Evolutionary conservation across 495 filamentous ascomycete genomes (phyloP).

Genomic region (Evernia prunastri): DNA sequence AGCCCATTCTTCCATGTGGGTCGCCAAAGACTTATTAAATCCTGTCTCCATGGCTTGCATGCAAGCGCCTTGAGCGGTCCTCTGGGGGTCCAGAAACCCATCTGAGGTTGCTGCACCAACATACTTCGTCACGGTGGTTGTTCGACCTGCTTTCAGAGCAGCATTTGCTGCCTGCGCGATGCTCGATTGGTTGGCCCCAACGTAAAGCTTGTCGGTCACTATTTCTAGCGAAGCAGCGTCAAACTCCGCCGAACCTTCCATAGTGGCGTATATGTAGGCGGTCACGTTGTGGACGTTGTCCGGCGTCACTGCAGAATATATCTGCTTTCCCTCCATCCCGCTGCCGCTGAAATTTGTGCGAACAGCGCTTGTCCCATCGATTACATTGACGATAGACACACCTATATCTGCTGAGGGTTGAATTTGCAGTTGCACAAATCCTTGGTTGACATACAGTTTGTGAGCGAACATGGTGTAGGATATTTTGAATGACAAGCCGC

Average conservation of each 20-base stretch:
- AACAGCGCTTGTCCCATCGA: conserved; percentile 54
- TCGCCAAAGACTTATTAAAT: conserved; percentile 40
- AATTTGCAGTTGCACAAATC: conserved; percentile 53
- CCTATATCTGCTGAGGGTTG: conserved; percentile 41
- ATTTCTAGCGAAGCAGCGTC: conserved; percentile 42
- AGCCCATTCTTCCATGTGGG: conserved; percentile 52
- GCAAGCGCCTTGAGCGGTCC: conserved; percentile 44
- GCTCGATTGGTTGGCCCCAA: conserved; percentile 51
- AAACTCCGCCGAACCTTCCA: conserved; percentile 40
- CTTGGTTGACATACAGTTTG: conserved; percentile 57
- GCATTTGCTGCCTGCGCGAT: conserved; percentile 52
- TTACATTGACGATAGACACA: conserved; percentile 50
- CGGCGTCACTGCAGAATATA: conserved; percentile 54
- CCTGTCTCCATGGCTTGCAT: conserved; percentile 39
- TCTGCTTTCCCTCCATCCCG: conserved; percentile 41
- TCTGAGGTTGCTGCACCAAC: conserved; percentile 57
- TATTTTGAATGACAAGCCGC: conserved; percentile 44
- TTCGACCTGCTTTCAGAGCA: conserved; percentile 42
- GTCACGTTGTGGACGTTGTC: conserved; percentile 49
- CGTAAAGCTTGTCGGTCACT: conserved; percentile 41
- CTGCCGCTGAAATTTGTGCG: conserved; percentile 51
- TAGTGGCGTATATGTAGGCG: conserved; percentile 50
- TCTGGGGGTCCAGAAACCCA: conserved; percentile 49
- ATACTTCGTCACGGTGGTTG: conserved; percentile 50
- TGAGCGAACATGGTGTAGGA: conserved; percentile 55